phyloP scores from a whole-genome alignment of 805 yeast genomes.

The Candida bentonensis region DNA sequence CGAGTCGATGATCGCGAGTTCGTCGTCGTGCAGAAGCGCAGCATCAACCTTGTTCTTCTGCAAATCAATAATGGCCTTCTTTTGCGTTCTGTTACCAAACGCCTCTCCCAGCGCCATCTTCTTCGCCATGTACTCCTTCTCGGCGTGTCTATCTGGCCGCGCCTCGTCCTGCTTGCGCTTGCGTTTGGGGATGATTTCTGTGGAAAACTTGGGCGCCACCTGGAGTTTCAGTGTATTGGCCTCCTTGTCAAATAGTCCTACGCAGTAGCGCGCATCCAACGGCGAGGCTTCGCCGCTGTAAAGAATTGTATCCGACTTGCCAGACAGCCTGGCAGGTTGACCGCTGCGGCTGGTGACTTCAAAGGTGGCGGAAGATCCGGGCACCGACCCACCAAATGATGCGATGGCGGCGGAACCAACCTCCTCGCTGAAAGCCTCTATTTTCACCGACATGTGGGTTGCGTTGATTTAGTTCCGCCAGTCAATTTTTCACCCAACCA shows the following conservation, averaged over 20 bases:
- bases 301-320: background rate
- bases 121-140: background rate
- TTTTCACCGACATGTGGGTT: constrained; percentile 1
- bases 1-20: background rate
- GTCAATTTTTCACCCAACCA: no score
- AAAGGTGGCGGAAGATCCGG: background rate
- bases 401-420: background rate
- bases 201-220: background rate
- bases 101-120: background rate
- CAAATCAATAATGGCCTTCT: background rate
- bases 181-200: background rate
- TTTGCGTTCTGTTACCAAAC: background rate
- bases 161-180: background rate
- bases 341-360: background rate
- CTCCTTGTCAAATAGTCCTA: background rate
- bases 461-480: background rate
- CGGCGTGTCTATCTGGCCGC: background rate
- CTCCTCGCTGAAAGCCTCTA: background rate
- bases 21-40: background rate
- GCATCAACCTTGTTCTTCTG: background rate
- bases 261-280: background rate
- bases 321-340: background rate
- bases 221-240: background rate
- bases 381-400: background rate
- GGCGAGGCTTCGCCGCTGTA: background rate